phyloP scores from a whole-genome alignment of 441 rosid species.

The Codiaeum variegatum region DNA sequence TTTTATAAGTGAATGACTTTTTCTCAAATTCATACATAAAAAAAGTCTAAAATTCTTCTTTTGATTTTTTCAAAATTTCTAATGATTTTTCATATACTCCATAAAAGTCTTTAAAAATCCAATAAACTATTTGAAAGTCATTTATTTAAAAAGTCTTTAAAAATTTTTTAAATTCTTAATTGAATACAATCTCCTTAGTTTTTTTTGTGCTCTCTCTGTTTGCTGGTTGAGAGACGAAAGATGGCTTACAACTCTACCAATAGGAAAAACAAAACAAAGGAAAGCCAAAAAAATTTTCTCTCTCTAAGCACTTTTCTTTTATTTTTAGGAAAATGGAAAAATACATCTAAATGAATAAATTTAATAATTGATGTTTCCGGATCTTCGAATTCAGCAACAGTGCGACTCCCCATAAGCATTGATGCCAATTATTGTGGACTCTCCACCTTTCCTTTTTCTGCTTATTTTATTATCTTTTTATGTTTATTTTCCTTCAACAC shows the following conservation, averaged over 20 bases:
- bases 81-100: too few relatives aligned
- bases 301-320: neutral
- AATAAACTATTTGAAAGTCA: too few relatives aligned
- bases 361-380: conserved; percentile 28
- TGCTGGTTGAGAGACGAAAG: neutral
- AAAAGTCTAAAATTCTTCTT: too few relatives aligned
- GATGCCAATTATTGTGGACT: conserved; percentile 57
- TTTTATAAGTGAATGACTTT: too few relatives aligned
- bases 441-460: conserved; percentile 37
- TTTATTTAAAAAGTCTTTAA: too few relatives aligned
- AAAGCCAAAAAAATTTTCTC: neutral
- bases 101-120: too few relatives aligned
- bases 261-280: neutral
- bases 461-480: neutral
- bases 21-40: too few relatives aligned
- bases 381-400: conserved; percentile 63
- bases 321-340: neutral
- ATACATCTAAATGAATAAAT: neutral
- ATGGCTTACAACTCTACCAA: neutral
- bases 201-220: neutral
- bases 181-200: too few relatives aligned
- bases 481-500: neutral
- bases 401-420: conserved; percentile 83
- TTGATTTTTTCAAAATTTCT: too few relatives aligned
- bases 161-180: too few relatives aligned